Evolutionary conservation across 139 green algal species (phyloP), one percentile per base, ranked within the genome.

Genomic region (Chlamydomonas sp.): DNA sequence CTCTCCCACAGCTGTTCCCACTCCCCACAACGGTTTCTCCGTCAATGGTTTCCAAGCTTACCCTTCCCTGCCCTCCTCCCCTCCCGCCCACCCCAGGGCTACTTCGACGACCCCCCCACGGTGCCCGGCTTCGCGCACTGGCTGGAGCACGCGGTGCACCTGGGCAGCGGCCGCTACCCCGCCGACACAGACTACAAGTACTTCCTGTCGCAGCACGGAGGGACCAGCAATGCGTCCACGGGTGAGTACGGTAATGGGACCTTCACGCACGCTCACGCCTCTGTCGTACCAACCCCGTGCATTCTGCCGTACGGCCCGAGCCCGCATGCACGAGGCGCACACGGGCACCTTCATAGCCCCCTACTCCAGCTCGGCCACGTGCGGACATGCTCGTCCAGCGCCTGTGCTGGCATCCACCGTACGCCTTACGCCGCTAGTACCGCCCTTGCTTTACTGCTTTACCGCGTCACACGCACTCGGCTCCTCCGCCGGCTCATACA

Each of bases 101-200:
- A 95, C 80, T 95, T 95, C 67, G 90, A 95, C 66, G 93, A 95
- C 67, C 91, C 90, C 0, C 4, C 66, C 1, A 60, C 77, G 5
- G 80, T 92, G 49, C 92, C 96, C 80, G 96, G 96, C 2, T 86
- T 98, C 69, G 95, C 91, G 61, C 97, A 99, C 89, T 98, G 96
- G 85, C 86, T 99, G 73, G 98, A 99, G 91, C 98, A 99, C 92
- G 98, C 99, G 92, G 95, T 99, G 69, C 98, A 99, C 92, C 98
- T 99, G 95, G 98, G 98, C 77, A 97, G 91, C 77, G 87, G 92
- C 12, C 93, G 94, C 62, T 99, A 95, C 89, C 97, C 98, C 3
- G 97, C 98, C 72, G 96, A 99, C 63, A 97, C 97, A 69, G 97
- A 98, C 14, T 99, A 99, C 91, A 98, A 99, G 79, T 84, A 91